Percentiles rank a stretch among this genome's conserved stretches.
Evolutionary conservation across 2,329 filamentous ascomycete genomes (phyloP).

Genomic region (Ambrosiella beaveri): DNA sequence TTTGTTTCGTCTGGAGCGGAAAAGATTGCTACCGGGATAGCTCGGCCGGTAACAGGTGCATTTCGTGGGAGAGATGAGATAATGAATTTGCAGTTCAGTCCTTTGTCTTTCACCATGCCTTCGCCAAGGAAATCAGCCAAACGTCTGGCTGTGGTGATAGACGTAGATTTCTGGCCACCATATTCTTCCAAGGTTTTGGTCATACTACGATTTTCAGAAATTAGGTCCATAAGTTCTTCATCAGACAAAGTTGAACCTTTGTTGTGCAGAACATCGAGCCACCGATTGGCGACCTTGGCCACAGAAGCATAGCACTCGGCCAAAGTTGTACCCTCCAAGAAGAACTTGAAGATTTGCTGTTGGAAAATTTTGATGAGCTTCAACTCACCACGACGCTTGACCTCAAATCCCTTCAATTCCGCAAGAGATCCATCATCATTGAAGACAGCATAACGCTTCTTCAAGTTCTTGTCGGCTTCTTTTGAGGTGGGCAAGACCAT

Average conservation of each 20-base stretch:
- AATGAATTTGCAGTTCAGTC: constrained; percentile 98
- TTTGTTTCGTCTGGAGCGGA: constrained; percentile 82
- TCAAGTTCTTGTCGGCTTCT: constrained; percentile 98
- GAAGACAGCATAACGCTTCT: constrained; percentile 98
- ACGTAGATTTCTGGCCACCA: constrained; percentile 85
- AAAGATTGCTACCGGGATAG: constrained; percentile 91
- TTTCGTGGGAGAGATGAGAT: constrained; percentile 76
- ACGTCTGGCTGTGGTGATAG: constrained; percentile 94
- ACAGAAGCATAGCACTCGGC: constrained; percentile 81
- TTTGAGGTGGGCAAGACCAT: constrained; percentile 97
- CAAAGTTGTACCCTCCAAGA: constrained; percentile 76
- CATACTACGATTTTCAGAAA: constrained; percentile 99
- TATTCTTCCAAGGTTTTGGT: constrained; percentile 94
- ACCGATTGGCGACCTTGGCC: constrained; percentile 85
- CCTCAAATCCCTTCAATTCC: constrained; percentile 91
- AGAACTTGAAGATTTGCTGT: constrained; percentile 98
- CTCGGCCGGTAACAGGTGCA: constrained; percentile 85
- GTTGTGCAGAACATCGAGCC: constrained; percentile 85
- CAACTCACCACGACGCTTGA: constrained; percentile 91
- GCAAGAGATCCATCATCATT: constrained; percentile 93
- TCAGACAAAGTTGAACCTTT: constrained; percentile 82
- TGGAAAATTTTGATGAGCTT: constrained; percentile 99
- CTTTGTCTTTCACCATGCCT: constrained; percentile 99
- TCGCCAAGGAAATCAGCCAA: constrained; percentile 92
- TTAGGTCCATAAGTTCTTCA: constrained; percentile 96